Evolutionary conservation across 805 yeast species (phyloP).

Genomic region (Maudiozyma turicensis): DNA sequence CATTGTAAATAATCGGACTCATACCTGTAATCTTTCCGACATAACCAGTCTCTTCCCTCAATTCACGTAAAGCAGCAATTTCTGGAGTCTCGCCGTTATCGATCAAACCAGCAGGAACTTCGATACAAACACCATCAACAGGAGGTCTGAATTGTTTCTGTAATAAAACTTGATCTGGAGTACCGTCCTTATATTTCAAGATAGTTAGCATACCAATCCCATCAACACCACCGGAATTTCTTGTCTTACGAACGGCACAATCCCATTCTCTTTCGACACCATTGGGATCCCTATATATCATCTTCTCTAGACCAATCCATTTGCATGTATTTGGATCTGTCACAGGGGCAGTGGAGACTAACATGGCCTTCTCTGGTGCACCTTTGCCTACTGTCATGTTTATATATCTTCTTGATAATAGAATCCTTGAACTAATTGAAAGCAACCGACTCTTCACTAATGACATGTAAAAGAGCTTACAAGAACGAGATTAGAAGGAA

Average conservation of each 20-base stretch:
- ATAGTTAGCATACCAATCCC: constrained; percentile 88
- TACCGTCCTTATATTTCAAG: constrained; percentile 38
- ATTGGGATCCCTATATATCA: constrained; percentile 62
- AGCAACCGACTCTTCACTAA: not conserved
- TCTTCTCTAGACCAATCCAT: constrained; percentile 59
- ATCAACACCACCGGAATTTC: constrained; percentile 53
- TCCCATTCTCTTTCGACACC: constrained; percentile 80
- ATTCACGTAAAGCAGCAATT: constrained; percentile 76
- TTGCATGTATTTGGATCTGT: constrained; percentile 39
- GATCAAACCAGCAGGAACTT: constrained; percentile 90
- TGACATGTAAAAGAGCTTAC: not conserved
- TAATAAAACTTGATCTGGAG: constrained; percentile 46
- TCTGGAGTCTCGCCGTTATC: constrained; percentile 76
- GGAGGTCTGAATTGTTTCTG: constrained; percentile 95
- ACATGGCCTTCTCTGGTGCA: constrained; percentile 31
- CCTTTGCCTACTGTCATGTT: constrained; percentile 23
- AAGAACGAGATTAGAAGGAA: not conserved
- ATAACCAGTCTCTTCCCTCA: constrained; percentile 89
- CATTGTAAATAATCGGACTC: constrained; percentile 50
- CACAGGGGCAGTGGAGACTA: constrained; percentile 24
- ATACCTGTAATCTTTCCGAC: constrained; percentile 49
- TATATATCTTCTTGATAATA: not conserved
- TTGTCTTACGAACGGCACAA: constrained; percentile 71
- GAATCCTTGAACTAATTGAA: not conserved
- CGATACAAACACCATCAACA: constrained; percentile 76